These are phyloP conservation scores for Colletotrichum endophyticum DNA, from an alignment of 2,329 filamentous ascomycete species.

Conservation along the genomic window DNA sequence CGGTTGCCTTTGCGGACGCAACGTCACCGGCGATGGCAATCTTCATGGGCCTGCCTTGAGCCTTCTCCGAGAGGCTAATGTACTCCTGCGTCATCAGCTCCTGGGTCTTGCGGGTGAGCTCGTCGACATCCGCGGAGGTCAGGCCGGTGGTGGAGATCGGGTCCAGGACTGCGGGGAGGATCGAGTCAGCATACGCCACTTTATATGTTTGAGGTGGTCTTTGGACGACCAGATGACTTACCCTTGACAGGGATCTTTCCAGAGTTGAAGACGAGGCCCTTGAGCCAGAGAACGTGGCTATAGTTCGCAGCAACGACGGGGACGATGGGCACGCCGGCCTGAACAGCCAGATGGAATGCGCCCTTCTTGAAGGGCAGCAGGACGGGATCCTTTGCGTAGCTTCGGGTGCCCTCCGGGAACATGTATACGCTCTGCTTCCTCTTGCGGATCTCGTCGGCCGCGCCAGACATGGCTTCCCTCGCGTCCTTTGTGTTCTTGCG, in stretches of 20 bases:
- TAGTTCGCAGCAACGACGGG: conserved; percentile 85
- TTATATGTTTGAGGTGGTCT: background rate
- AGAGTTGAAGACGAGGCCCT: conserved; percentile 67
- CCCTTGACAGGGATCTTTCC: conserved; percentile 79
- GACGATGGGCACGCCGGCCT: conserved; percentile 92
- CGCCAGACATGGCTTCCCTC: conserved; percentile 82
- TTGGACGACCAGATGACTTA: conserved; percentile 39
- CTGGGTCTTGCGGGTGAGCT: conserved; percentile 69
- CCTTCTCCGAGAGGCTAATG: conserved; percentile 56
- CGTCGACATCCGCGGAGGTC: conserved; percentile 78
- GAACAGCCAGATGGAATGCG: conserved; percentile 93
- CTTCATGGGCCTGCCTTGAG: conserved; percentile 39
- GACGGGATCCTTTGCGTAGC: conserved; percentile 80
- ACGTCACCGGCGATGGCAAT: background rate
- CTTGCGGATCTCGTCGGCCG: conserved; percentile 77
- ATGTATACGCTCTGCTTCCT: conserved; percentile 81
- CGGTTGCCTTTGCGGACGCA: conserved; percentile 14
- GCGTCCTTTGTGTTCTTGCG: conserved; percentile 84
- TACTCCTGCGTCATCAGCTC: conserved; percentile 78
- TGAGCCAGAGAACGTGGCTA: conserved; percentile 71
- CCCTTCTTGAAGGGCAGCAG: conserved; percentile 99
- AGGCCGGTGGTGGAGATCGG: conserved; percentile 80
- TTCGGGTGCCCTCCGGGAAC: conserved; percentile 92
- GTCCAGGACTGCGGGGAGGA: conserved; percentile 65
- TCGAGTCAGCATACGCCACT: background rate